phyloP scores from a whole-genome alignment of 2,329 filamentous ascomycete genomes.

The Monilinia laxa region DNA sequence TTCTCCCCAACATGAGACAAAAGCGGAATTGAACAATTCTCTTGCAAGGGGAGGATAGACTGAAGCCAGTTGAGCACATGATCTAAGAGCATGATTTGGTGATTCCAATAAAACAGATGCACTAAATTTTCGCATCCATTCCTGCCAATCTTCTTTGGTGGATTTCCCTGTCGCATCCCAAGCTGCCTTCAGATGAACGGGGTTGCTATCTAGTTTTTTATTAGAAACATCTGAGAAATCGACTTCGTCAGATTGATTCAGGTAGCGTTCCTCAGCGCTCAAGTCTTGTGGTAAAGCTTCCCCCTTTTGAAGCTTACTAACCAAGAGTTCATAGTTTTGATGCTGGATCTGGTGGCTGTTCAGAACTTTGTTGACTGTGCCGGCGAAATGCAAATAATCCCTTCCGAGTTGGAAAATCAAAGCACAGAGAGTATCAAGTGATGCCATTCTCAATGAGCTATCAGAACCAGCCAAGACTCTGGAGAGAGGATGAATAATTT shows the following conservation, averaged over 20 bases:
- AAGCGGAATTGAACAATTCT: constrained; percentile 96
- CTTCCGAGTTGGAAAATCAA: constrained; percentile 94
- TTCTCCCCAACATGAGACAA: constrained; percentile 98
- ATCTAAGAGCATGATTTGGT: constrained; percentile 89
- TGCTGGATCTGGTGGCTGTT: constrained; percentile 79
- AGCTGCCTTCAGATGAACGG: constrained; percentile 92
- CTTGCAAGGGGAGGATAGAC: constrained; percentile 88
- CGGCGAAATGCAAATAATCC: constrained; percentile 92
- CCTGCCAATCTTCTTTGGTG: constrained; percentile 97
- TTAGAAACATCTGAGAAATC: constrained; percentile 79
- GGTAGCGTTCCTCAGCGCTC: constrained; percentile 79
- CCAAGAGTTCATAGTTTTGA: constrained; percentile 86
- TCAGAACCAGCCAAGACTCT: constrained; percentile 76
- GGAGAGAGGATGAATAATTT: constrained; percentile 91
- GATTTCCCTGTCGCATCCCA: constrained; percentile 98
- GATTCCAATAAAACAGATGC: constrained; percentile 93
- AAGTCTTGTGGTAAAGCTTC: constrained; percentile 94
- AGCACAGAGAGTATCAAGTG: constrained; percentile 90
- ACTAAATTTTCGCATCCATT: constrained; percentile 97
- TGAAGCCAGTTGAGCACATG: constrained; percentile 87
- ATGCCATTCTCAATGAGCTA: constrained; percentile 70
- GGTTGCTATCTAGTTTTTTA: constrained; percentile 96
- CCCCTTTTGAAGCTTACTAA: constrained; percentile 90
- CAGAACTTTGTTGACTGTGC: constrained; percentile 86
- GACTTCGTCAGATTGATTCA: constrained; percentile 74